Evolutionary conservation across 2,329 filamentous ascomycete species (phyloP).

Genomic region (Pyrenochaeta sp.): DNA sequence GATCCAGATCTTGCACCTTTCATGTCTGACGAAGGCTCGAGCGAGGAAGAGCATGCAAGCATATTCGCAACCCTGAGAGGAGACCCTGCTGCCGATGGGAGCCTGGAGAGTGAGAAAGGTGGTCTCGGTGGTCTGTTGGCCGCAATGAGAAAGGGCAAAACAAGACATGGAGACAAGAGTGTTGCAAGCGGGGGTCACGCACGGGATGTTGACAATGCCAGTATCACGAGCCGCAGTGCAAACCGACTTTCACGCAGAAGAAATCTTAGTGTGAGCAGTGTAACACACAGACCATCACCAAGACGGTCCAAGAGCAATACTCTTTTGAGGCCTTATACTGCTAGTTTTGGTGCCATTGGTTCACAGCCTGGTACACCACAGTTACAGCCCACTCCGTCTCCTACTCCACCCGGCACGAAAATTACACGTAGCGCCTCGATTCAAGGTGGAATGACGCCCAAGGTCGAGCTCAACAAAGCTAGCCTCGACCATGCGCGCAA

Average conservation of each 20-base stretch:
- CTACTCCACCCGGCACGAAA: conserved; percentile 45
- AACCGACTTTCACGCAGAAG: conserved; percentile 74
- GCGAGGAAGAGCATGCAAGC: conserved; percentile 89
- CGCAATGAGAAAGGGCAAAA: conserved; percentile 78
- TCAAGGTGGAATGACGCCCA: conserved; percentile 75
- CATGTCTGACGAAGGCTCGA: conserved; percentile 93
- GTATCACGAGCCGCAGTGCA: conserved; percentile 70
- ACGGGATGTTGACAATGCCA: conserved; percentile 70
- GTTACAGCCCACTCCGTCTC: conserved; percentile 34
- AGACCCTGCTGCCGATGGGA: conserved; percentile 67
- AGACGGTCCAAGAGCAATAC: conserved; percentile 66
- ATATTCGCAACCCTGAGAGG: conserved; percentile 79
- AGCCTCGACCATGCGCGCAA: conserved; percentile 89
- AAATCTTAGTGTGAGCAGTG: conserved; percentile 85
- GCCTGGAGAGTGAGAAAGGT: conserved; percentile 75
- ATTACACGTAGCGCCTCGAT: conserved; percentile 81
- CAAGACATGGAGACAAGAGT: conserved; percentile 76
- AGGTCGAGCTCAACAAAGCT: conserved; percentile 85
- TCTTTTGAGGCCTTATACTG: conserved; percentile 60
- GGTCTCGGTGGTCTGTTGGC: conserved; percentile 77
- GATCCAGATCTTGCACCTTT: conserved; percentile 95
- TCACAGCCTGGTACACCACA: conserved; percentile 32
- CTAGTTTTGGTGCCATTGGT: conserved; percentile 40
- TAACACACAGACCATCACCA: conserved; percentile 76
- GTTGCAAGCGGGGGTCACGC: conserved; percentile 67